phyloP scores from a whole-genome alignment of 2,329 filamentous ascomycete species.

The Stylonectria norvegica region DNA sequence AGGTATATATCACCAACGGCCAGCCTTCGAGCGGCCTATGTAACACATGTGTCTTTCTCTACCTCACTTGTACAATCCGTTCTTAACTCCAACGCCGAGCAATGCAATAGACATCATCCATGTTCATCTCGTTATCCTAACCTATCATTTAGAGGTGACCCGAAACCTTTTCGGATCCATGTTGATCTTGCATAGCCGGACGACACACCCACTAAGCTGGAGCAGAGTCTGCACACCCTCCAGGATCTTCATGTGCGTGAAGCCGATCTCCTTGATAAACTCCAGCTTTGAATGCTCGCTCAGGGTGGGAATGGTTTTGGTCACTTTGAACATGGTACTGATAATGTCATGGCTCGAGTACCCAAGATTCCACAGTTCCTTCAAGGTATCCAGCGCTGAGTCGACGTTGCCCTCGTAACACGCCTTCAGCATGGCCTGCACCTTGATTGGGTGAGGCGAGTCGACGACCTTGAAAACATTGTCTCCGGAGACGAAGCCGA shows the following conservation, averaged over 20 bases:
- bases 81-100: conserved; percentile 34
- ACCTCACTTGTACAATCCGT: conserved; percentile 15
- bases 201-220: conserved; percentile 89
- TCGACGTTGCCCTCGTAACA: conserved; percentile 93
- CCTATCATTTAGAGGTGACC: conserved; percentile 32
- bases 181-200: conserved; percentile 88
- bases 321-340: conserved; percentile 98
- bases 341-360: conserved; percentile 99
- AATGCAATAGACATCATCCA: conserved; percentile 22
- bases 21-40: conserved; percentile 16
- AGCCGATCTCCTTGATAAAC: conserved; percentile 98
- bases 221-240: conserved; percentile 94
- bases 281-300: conserved; percentile 95
- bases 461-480: conserved; percentile 99
- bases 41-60: conserved; percentile 19
- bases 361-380: conserved; percentile 89
- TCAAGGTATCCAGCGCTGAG: conserved; percentile 76
- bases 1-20: conserved; percentile 18
- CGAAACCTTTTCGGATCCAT: conserved; percentile 87
- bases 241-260: conserved; percentile 98
- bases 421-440: conserved; percentile 97
- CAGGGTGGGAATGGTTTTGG: conserved; percentile 87
- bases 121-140: conserved; percentile 1
- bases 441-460: conserved; percentile 94
- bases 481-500: conserved; percentile 94